phyloP scores from a whole-genome alignment of 73 alveolate genomes.

The Diophrys sp. region DNA sequence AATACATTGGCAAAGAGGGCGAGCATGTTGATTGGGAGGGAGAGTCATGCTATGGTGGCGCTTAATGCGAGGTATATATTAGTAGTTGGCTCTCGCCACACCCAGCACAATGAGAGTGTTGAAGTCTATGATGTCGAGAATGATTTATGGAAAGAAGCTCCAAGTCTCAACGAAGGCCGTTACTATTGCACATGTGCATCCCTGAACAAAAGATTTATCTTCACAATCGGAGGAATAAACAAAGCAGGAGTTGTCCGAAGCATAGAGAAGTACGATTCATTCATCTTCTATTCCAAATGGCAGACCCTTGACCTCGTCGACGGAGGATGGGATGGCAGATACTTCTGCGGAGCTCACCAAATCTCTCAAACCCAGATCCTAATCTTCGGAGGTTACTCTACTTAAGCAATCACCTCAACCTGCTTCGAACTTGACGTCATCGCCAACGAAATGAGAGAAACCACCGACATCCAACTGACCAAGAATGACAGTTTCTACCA shows the following conservation, averaged over 20 bases:
- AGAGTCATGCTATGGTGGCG: constrained; percentile 27
- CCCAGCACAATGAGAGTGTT: constrained; percentile 1
- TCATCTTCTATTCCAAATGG: constrained; percentile 16
- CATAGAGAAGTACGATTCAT: constrained; percentile 34
- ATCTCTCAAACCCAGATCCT: constrained; percentile 20
- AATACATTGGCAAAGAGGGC: constrained; percentile 17
- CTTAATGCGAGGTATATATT: constrained; percentile 9
- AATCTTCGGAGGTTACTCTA: constrained; percentile 42
- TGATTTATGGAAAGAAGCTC: constrained; percentile 14
- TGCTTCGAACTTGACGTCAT: constrained; percentile 31
- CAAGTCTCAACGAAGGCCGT: constrained; percentile 22
- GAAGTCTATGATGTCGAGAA: constrained; percentile 32
- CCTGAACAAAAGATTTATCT: constrained; percentile 32
- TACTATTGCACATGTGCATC: constrained; percentile 26
- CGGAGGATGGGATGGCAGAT: constrained; percentile 31
- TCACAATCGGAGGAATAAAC: constrained; percentile 38
- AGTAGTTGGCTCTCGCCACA: constrained; percentile 31
- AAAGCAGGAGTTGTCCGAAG: constrained; percentile 7
- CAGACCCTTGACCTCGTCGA: constrained; percentile 12
- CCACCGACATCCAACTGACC: constrained; percentile 2
- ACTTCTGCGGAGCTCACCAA: constrained; percentile 40
- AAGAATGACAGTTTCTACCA: constrained; percentile 27
- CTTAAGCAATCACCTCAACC: constrained; percentile 15
- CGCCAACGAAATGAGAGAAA: constrained; percentile 28
- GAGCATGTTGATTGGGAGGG: constrained; percentile 33